Base-by-base conservation (phyloP, 228 moss, liverwort and hornwort species). In the Sphagnum fallax region DNA sequence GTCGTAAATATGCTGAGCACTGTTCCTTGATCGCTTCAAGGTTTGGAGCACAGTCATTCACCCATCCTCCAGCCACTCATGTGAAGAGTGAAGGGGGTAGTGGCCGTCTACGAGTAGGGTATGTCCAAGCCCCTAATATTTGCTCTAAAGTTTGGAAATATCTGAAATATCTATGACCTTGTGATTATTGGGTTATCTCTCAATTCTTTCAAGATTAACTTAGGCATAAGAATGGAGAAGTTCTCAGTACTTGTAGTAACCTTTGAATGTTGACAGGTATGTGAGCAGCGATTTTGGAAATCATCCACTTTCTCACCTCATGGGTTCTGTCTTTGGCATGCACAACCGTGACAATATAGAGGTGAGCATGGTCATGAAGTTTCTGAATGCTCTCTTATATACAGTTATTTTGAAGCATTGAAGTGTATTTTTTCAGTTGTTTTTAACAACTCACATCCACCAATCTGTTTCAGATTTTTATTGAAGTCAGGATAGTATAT, bases 251-350 rank as follows among this genome's bases (percentile, higher is more conserved):
- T 32, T 32, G 32, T 32, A 32, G 32, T 32, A 32, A 32, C 32
- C 0, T 32, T 32, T 1, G 1, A 32, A 32, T 32, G 32, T 32
- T 71, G 15, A 18, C 93, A 97, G 93, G 62, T 97, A 97, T 55
- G 88, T 97, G 53, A 93, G 97, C 72, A 97, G 97, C 71, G 97
- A 97, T 66, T 97, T 97, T 49, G 91, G 91, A 67, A 93, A 97
- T 60, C 97, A 97, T 68, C 97, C 93, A 64, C 82, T 97, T 16
- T 93, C 97, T 15, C 97, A 97, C 81, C 80, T 93, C 4, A 97
- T 97, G 97, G 97, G 97, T 51, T 97, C 93, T 69, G 88, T 97
- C 63, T 97, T 97, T 52, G 93, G 91, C 69, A 85, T 87, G 88
- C 97, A 97, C 76, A 84, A 90, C 65, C 87, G 88, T 62, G 87